A percentile compares a stretch with the other conserved stretches of the same genome.
Conservation (phyloP, 139 green algal species). For the Mesotaenium endlicherianum region DNA sequence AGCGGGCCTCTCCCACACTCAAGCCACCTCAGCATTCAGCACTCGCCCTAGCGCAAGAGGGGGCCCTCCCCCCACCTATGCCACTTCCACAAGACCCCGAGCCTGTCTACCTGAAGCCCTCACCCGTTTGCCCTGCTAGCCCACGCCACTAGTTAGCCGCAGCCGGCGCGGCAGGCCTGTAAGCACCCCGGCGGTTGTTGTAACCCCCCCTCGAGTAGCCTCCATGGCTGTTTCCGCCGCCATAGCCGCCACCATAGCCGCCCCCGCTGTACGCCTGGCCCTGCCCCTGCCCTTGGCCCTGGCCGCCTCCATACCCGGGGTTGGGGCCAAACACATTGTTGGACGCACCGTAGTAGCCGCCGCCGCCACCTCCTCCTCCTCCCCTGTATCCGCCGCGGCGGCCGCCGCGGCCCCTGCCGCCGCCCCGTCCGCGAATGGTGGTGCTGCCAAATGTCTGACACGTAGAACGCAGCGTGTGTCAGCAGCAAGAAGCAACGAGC, state of each 20-base stretch:
- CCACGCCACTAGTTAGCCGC: no score
- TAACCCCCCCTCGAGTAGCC: neutral
- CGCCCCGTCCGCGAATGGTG: slow-evolving; percentile 11
- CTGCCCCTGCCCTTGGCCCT: no score
- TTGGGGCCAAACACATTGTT: neutral
- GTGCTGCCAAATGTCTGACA: slow-evolving; percentile 29
- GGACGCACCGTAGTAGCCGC: neutral
- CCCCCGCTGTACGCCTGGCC: no score
- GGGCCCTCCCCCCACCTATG: no score
- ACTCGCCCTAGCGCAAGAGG: no score
- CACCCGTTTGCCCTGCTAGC: no score
- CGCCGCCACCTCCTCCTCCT: neutral
- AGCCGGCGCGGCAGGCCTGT: no score
- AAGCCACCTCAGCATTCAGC: no score
- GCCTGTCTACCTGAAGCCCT: no score
- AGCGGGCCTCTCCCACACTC: no score
- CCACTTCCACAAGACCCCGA: no score
- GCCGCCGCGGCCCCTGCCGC: slow-evolving; percentile 16
- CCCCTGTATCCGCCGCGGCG: slow-evolving; percentile 10
- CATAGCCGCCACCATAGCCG: slow-evolving; percentile 10
- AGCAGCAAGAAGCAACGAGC: slow-evolving; percentile 1
- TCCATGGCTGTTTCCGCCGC: neutral
- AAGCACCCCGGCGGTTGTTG: no score
- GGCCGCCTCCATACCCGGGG: neutral
- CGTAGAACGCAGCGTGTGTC: neutral